Evolutionary conservation across 148 eudicot genomes (phyloP).

Genomic region (Arbutus unedo): DNA sequence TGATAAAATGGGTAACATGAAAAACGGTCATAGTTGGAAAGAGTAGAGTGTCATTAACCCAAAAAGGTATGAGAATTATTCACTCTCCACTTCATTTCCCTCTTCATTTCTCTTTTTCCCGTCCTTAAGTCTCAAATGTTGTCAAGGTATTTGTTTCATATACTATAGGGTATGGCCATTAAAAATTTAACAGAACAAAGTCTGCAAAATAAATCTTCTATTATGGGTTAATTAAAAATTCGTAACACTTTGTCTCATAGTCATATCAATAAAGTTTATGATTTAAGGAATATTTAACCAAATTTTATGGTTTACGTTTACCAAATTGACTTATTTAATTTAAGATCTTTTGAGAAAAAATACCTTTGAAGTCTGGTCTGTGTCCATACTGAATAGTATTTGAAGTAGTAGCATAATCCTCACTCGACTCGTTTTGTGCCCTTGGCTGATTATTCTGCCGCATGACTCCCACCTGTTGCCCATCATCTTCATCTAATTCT

Average conservation of each 20-base stretch:
- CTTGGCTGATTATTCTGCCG: constrained; percentile 20
- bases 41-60: too few species aligned
- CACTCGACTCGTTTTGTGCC: constrained; percentile 22
- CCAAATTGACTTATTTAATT: background rate
- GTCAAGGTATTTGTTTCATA: too few species aligned
- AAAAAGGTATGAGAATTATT: too few species aligned
- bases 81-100: too few species aligned
- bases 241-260: too few species aligned
- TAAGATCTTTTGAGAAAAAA: background rate
- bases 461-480: constrained; percentile 14
- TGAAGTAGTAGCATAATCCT: constrained; percentile 26
- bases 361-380: constrained; percentile 78
- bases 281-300: background rate
- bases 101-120: background rate
- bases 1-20: too few species aligned
- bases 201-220: background rate
- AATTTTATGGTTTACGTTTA: background rate
- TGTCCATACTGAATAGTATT: constrained; percentile 47
- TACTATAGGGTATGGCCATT: too few species aligned
- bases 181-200: too few species aligned
- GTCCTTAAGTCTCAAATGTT: background rate
- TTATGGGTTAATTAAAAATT: background rate
- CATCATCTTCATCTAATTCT: constrained; percentile 20
- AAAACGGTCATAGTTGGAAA: too few species aligned
- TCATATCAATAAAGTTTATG: background rate